These are phyloP conservation scores for Pulicaria dysenterica DNA, from an alignment of 129 eudicot species.

Conservation along the genomic window DNA sequence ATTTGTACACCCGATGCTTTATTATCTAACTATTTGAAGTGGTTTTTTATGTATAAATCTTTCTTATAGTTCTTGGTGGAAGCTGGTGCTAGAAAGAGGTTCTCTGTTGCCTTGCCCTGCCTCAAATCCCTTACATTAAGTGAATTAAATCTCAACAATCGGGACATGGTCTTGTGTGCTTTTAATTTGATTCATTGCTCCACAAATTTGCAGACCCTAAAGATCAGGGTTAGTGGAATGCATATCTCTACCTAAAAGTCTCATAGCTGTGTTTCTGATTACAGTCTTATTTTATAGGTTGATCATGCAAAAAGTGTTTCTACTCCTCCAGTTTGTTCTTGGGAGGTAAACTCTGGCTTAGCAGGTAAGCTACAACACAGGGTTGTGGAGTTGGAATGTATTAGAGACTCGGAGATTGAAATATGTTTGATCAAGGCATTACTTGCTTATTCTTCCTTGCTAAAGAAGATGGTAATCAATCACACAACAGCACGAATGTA, in stretches of 20 bases:
- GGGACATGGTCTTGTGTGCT: background rate
- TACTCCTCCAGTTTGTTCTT: background rate
- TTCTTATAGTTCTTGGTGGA: conserved; percentile 2
- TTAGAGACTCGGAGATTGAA: conserved; percentile 6
- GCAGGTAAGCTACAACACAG: background rate
- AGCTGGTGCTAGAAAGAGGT: background rate
- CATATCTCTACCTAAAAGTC: too few species aligned
- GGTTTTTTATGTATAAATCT: background rate
- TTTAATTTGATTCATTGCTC: conserved; percentile 4
- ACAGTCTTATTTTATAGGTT: background rate
- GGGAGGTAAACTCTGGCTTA: background rate
- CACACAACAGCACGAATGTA: background rate
- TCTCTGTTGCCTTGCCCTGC: background rate
- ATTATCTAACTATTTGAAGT: conserved; percentile 6
- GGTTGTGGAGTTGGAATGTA: background rate
- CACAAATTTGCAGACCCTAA: conserved; percentile 19
- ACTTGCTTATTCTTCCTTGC: conserved; percentile 14
- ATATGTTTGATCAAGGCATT: background rate
- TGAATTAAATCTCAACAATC: background rate
- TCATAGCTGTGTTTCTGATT: background rate
- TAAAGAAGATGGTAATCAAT: conserved; percentile 8
- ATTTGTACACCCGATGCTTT: background rate
- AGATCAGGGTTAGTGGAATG: background rate
- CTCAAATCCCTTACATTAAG: conserved; percentile 13
- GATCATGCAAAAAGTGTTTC: background rate